These are phyloP conservation scores for Cucumis sativus DNA, from an alignment of 306 rosid species.

Conservation along the genomic window Cucumber_9930_V3 NC_026657.2:15788001-15788500, in stretches of 20 bases:
- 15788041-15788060: no score
- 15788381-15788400: background rate
- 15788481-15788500: no score
- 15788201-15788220: conserved; percentile 76
- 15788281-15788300: conserved; percentile 55
- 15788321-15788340: conserved; percentile 46
- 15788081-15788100: no score
- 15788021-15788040: no score
- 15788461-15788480: background rate
- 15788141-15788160: conserved; percentile 28
- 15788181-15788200: conserved; percentile 54
- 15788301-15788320: conserved; percentile 53
- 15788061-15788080: no score
- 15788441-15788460: background rate
- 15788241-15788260: conserved; percentile 82
- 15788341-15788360: background rate
- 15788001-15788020: no score
- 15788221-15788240: conserved; percentile 64
- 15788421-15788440: background rate
- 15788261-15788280: conserved; percentile 78
- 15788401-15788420: background rate
- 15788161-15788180: conserved; percentile 40
- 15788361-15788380: background rate
- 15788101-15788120: background rate
- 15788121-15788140: background rate